Evolutionary conservation across 1,284 basidiomycete species (phyloP).

Genomic region (Spongispora temasekensis): DNA sequence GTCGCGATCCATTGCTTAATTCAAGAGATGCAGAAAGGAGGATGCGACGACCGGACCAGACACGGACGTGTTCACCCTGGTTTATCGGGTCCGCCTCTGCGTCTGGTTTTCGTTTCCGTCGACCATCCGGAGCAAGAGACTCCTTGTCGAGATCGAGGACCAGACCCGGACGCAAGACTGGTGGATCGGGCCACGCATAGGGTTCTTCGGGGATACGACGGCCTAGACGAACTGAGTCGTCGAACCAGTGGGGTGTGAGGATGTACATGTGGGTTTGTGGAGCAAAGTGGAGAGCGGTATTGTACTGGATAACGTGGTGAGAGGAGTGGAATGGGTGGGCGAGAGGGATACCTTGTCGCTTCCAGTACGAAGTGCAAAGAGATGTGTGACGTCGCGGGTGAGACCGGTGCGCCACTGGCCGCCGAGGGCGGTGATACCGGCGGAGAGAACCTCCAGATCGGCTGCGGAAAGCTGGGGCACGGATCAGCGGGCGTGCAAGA

Average conservation of each 20-base stretch:
- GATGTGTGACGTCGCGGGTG: constrained; percentile 83
- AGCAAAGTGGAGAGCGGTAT: constrained; percentile 61
- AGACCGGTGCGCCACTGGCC: constrained; percentile 78
- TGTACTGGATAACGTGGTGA: constrained; percentile 38
- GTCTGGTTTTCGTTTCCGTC: constrained; percentile 15
- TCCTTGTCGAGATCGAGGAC: constrained; percentile 20
- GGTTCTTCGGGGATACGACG: constrained; percentile 54
- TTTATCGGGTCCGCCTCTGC: constrained; percentile 3
- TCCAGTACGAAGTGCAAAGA: constrained; percentile 60
- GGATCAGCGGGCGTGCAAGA: not conserved
- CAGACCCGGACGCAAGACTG: constrained; percentile 40
- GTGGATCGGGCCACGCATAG: constrained; percentile 77
- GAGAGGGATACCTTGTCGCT: constrained; percentile 44
- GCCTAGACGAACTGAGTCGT: constrained; percentile 72
- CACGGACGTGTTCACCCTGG: constrained; percentile 28
- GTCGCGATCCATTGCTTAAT: constrained; percentile 47
- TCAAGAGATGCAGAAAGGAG: constrained; percentile 60
- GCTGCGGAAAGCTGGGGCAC: constrained; percentile 49
- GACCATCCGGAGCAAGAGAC: constrained; percentile 17
- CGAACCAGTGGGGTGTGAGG: constrained; percentile 82
- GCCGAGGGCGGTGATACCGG: constrained; percentile 74
- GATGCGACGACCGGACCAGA: constrained; percentile 57
- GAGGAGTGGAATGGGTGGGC: not conserved
- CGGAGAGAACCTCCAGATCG: constrained; percentile 74
- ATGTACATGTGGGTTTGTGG: constrained; percentile 57